Evolutionary conservation across 2,329 filamentous ascomycete genomes (phyloP).

Genomic region (Anthostomella pinea): DNA sequence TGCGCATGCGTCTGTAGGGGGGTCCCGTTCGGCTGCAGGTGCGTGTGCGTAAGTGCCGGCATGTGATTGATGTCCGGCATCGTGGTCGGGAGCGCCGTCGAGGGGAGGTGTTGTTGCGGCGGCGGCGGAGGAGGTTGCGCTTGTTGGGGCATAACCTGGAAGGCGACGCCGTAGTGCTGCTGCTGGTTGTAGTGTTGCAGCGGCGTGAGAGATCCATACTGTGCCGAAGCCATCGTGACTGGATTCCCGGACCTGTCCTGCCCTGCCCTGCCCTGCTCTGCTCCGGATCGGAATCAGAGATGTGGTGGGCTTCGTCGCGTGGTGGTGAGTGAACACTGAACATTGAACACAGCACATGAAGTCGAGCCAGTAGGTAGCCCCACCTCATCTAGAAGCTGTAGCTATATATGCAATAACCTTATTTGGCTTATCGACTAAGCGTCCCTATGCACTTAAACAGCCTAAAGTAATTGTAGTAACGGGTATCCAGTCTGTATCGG

Average conservation of each 20-base stretch:
- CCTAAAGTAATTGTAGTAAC: too few species aligned
- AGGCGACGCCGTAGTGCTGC: conserved; percentile 1
- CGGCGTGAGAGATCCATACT: conserved; percentile 19
- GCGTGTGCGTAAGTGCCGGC: conserved; percentile 7
- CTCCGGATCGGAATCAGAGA: too few species aligned
- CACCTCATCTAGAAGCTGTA: too few species aligned
- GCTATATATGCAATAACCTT: too few species aligned
- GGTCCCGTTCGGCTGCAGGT: conserved; percentile 6
- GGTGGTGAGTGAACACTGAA: too few species aligned
- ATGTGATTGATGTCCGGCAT: conserved; percentile 1
- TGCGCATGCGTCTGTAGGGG: conserved; percentile 8
- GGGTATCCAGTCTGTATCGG: too few species aligned
- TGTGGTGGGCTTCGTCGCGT: too few species aligned
- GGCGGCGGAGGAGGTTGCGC: background rate
- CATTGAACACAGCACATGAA: too few species aligned
- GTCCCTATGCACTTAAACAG: too few species aligned
- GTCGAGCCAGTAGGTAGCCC: too few species aligned
- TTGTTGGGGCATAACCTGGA: background rate
- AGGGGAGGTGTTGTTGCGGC: conserved; percentile 4
- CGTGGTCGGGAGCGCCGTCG: background rate
- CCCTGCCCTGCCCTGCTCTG: background rate
- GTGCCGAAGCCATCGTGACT: conserved; percentile 21
- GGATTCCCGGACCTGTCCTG: conserved; percentile 5
- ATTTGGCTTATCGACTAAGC: too few species aligned
- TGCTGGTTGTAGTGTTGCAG: conserved; percentile 23